Evolutionary conservation across 345 rosid genomes (phyloP), one percentile per base, ranked within the genome.

Genomic region (Crucihimalaya himalaica): DNA sequence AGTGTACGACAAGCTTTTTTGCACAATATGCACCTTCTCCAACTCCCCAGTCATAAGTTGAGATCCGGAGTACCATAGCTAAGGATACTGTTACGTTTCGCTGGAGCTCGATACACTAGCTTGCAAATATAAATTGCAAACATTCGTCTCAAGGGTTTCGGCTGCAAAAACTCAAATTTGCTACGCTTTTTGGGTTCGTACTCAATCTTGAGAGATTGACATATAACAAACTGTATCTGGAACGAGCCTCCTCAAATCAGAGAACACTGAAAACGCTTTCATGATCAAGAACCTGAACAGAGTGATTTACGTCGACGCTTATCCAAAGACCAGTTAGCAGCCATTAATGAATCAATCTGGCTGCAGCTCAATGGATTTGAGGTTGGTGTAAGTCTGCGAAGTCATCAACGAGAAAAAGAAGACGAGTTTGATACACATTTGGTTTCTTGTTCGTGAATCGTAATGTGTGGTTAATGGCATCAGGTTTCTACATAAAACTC

Each of bases 161-260:
- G 73, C 73, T 18, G 32, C 31, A 20, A 23, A 42, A 29, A 56
- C 45, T 19, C 13, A 47, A 39, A 11, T 25, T 39, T 21, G 20
- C 16, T 13, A 69, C 6, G 45, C 45, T 56, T 31, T 56, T 27
- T n/a, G 34, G 27, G 62, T 15, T 37, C 23, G 54, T 18, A 54
- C 23, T 53, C 63, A 29, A 42, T 29, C 48, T 47, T 47, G 28
- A 4, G 39, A 58, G 68, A 39, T 18, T 71, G 51, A 61, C 10
- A 39, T 27, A 71, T 14, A 27, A n/a, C 11, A 43, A 70, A 46
- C 19, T 31, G 25, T 45, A 56, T 45, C 21, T 45, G n/a, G 20
- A 31, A 31, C 25, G 21, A 42, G 34, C n/a, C 58, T 20, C 40
- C 14, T 9, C 34, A 43, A 13, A 55, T 43, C 45, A 52, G 16